Percentiles rank a stretch among this genome's conserved stretches.
Conservation (phyloP, 441 rosid genomes). For the Gossypium davidsonii region DNA sequence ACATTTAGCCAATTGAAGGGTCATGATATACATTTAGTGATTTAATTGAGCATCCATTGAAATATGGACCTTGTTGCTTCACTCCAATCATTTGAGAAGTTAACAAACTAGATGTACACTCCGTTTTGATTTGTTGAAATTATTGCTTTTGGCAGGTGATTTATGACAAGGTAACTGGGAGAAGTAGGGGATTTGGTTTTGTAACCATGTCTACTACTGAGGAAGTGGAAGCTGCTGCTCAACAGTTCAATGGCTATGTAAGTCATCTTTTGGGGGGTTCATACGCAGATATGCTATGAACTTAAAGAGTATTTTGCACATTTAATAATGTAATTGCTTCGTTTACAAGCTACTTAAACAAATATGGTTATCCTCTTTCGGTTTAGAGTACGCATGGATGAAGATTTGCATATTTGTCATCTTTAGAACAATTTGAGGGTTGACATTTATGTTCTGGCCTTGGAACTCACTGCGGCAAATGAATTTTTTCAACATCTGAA, state of each 20-base stretch:
- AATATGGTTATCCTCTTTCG: background rate
- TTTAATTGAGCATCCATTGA: background rate
- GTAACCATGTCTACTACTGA: constrained; percentile 74
- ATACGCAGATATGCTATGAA: background rate
- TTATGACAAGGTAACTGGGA: constrained; percentile 80
- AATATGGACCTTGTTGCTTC: background rate
- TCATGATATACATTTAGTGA: background rate
- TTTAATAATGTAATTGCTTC: background rate
- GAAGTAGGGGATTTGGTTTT: constrained; percentile 94
- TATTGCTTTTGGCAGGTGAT: constrained; percentile 49
- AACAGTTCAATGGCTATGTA: constrained; percentile 91
- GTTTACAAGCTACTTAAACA: background rate
- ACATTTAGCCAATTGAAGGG: background rate
- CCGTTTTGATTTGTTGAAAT: constrained; percentile 8
- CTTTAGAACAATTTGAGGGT: background rate
- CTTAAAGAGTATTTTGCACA: background rate
- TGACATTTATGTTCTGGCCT: background rate
- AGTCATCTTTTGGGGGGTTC: constrained; percentile 20
- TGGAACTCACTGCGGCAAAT: background rate
- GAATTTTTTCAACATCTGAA: background rate
- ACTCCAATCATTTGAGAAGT: background rate
- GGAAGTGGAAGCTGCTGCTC: constrained; percentile 82
- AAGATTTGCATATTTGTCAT: background rate
- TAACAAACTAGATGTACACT: background rate
- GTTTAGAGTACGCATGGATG: background rate